Conservation (phyloP, 2,329 filamentous ascomycete genomes). For the Monascus ruber region DNA sequence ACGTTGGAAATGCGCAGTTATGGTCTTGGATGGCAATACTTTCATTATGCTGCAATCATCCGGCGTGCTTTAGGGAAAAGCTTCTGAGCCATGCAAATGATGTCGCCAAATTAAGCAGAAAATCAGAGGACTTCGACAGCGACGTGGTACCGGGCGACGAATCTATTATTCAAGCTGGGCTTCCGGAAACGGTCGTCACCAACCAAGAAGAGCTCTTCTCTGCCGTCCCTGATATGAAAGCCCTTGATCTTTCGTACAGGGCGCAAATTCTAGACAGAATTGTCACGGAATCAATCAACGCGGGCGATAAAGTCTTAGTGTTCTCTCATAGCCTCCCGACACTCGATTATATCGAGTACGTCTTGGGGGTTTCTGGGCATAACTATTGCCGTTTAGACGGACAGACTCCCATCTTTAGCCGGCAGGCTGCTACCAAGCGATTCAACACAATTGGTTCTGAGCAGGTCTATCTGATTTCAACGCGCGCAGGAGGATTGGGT, state of each 20-base stretch:
- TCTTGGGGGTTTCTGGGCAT: constrained; percentile 42
- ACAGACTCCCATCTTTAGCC: constrained; percentile 40
- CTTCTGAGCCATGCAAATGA: constrained; percentile 30
- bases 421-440: constrained; percentile 52
- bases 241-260: constrained; percentile 54
- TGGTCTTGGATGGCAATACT: constrained; percentile 46
- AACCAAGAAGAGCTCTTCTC: constrained; percentile 19
- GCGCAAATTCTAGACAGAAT: constrained; percentile 57
- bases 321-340: constrained; percentile 66
- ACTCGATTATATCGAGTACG: constrained; percentile 54
- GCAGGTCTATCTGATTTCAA: constrained; percentile 67
- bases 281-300: constrained; percentile 49
- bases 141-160: constrained; percentile 1
- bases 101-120: constrained; percentile 6
- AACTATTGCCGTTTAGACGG: constrained; percentile 57
- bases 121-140: constrained; percentile 8
- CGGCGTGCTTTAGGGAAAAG: constrained; percentile 40
- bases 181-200: constrained; percentile 26
- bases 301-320: constrained; percentile 64
- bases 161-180: constrained; percentile 27
- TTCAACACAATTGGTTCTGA: constrained; percentile 53
- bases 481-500: constrained; percentile 67
- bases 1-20: constrained; percentile 33
- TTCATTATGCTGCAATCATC: constrained; percentile 48
- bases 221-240: constrained; percentile 23